Percentiles rank a stretch among this genome's conserved stretches.
phyloP scores from a whole-genome alignment of 441 rosid genomes.

The Jatropha podagrica region DNA sequence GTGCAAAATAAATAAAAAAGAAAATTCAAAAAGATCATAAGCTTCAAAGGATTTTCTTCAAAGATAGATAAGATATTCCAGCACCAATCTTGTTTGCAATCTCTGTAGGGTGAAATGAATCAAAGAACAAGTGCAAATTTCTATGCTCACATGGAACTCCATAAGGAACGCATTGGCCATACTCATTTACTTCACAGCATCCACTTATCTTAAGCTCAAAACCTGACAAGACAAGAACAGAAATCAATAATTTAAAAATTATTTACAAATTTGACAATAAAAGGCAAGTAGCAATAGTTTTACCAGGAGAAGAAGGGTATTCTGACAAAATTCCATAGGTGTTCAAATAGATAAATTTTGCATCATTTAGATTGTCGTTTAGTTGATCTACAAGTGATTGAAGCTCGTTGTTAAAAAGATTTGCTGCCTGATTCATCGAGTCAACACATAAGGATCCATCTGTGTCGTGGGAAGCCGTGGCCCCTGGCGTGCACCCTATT shows the following conservation, averaged over 20 bases:
- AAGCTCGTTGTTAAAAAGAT: slow-evolving; percentile 44
- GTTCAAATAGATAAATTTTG: slow-evolving; percentile 44
- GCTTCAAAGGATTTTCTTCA: slow-evolving; percentile 12
- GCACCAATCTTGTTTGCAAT: slow-evolving; percentile 33
- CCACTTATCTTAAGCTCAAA: slow-evolving; percentile 32
- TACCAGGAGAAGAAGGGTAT: slow-evolving; percentile 19
- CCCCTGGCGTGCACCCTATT: slow-evolving; percentile 56
- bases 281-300: not conserved
- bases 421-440: slow-evolving; percentile 40
- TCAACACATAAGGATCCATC: slow-evolving; percentile 37
- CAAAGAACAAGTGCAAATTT: slow-evolving; percentile 42
- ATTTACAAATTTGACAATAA: too few species aligned
- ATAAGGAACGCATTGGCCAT: slow-evolving; percentile 39
- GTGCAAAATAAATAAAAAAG: too few species aligned
- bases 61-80: slow-evolving; percentile 25
- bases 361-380: slow-evolving; percentile 38
- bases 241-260: not conserved
- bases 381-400: slow-evolving; percentile 40
- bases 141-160: slow-evolving; percentile 39
- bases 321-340: slow-evolving; percentile 7
- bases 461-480: slow-evolving; percentile 16
- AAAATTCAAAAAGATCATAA: too few species aligned
- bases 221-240: slow-evolving; percentile 24
- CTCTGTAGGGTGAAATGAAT: slow-evolving; percentile 59
- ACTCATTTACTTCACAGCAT: slow-evolving; percentile 50